Evolutionary conservation across 306 rosid species (phyloP), one percentile per base, ranked within the genome.

Genomic region (Spatholobus suberectus): DNA sequence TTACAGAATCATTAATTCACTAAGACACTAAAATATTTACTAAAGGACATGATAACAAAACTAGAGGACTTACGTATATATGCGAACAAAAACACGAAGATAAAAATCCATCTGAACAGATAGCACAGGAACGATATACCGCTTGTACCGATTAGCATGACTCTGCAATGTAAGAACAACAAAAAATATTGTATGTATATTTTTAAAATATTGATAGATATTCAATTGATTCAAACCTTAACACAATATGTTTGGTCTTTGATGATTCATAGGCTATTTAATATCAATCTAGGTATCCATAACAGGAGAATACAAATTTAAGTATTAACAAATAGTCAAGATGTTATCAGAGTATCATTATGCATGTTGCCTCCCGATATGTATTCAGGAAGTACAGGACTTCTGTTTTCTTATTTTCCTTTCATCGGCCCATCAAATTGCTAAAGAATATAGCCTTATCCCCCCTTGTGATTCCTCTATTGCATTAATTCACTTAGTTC

Each of bases 121-220:
- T 20, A 96, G 89, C 83, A 94, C 97, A 29, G 98, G 99, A 90
- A 96, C 95, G 59, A 96, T 92, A 85, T 96, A 94, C 65, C 99
- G 88, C 81, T 96, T 96, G 89, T 96, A 96, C n/a, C 98, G 91
- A 79, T 96, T 96, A 23, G 99, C 99, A 79, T 96, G 99, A 70
- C 98, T 92, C 99, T 96, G 91, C 93, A 91, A 73, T 65, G n/a
- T 69, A 88, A 32, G 70, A 46, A 81, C 70, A 85, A 57, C 41
- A 80, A 78, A 81, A 72, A 69, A 23, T 52, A 41, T 59, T 51
- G 46, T 29, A 27, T 52, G 38, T 17, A 41, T 20, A 49, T 8
- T 35, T 43, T 1, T 5, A 26, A 24, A 68, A 43, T 8, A 12
- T 0, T 38, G 14, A 68, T 1, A 24, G 65, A 43, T 38, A 54